Percentiles rank a stretch among this genome's conserved stretches.
Evolutionary conservation across 1,139 yeast species (phyloP).

Genomic region (Yamadazyma triangularis): DNA sequence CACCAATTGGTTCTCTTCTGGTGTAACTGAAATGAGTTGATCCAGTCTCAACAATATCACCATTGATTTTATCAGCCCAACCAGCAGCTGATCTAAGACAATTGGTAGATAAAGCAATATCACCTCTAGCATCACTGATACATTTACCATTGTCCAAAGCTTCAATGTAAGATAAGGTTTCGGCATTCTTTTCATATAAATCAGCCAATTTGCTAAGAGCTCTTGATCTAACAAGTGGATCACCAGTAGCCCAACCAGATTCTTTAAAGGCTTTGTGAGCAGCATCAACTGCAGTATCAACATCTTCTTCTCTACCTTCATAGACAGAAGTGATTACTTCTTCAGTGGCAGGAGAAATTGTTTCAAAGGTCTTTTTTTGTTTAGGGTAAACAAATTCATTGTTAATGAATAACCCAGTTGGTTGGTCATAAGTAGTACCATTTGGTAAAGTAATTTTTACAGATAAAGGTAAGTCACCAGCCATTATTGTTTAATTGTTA

Average conservation of each 20-base stretch:
- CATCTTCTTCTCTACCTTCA: constrained; percentile 64
- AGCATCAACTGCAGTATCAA: constrained; percentile 75
- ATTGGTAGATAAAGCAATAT: constrained; percentile 57
- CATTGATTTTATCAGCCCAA: constrained; percentile 76
- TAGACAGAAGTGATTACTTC: constrained; percentile 61
- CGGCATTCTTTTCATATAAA: constrained; percentile 55
- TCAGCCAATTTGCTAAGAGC: constrained; percentile 59
- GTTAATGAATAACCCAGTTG: constrained; percentile 75
- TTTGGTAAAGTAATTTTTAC: constrained; percentile 57
- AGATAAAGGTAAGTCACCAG: constrained; percentile 42
- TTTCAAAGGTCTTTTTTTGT: constrained; percentile 54
- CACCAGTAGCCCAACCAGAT: constrained; percentile 25
- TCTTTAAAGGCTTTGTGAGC: constrained; percentile 65
- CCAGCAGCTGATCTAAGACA: constrained; percentile 77
- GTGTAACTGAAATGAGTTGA: constrained; percentile 56
- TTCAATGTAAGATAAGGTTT: constrained; percentile 62
- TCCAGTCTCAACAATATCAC: constrained; percentile 63
- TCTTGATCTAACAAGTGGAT: constrained; percentile 48
- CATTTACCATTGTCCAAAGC: constrained; percentile 81
- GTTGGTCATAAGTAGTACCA: constrained; percentile 54
- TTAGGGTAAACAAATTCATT: constrained; percentile 28
- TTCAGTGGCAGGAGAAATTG: constrained; percentile 65
- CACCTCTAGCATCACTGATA: constrained; percentile 47
- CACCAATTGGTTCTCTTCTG: constrained; percentile 67
- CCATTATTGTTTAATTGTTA: too few relatives aligned